Conservation (phyloP, 2,329 filamentous ascomycete species). For the Monosporascus ibericus region DNA sequence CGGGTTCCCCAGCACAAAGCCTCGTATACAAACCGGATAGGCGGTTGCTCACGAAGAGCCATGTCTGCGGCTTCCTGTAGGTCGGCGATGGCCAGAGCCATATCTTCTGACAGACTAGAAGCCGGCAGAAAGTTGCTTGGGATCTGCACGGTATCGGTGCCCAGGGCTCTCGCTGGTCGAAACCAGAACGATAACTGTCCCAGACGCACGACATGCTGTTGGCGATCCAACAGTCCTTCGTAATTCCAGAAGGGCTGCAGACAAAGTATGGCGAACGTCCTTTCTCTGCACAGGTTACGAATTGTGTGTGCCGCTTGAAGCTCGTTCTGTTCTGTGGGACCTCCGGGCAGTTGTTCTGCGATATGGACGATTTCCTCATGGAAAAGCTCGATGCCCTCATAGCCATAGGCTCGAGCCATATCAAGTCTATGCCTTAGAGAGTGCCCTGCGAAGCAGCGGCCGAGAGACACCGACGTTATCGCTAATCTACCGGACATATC, state of each 20-base stretch:
- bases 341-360: slow-evolving; percentile 38
- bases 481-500: slow-evolving; percentile 53
- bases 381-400: slow-evolving; percentile 69
- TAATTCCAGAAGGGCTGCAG: slow-evolving; percentile 75
- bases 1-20: slow-evolving; percentile 66
- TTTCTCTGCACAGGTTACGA: slow-evolving; percentile 48
- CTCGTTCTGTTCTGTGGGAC: slow-evolving; percentile 37
- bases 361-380: slow-evolving; percentile 67
- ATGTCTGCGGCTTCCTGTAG: slow-evolving; percentile 61
- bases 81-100: slow-evolving; percentile 54
- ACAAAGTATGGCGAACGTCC: slow-evolving; percentile 54
- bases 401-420: slow-evolving; percentile 58
- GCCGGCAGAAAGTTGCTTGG: slow-evolving; percentile 63
- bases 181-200: slow-evolving; percentile 66
- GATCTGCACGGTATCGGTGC: slow-evolving; percentile 68
- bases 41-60: slow-evolving; percentile 48
- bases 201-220: slow-evolving; percentile 49
- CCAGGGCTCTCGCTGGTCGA: slow-evolving; percentile 53
- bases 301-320: slow-evolving; percentile 54
- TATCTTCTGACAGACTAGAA: slow-evolving; percentile 36
- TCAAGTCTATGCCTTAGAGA: slow-evolving; percentile 60
- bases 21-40: slow-evolving; percentile 68
- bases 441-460: slow-evolving; percentile 63
- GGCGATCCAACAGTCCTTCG: slow-evolving; percentile 63
- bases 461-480: slow-evolving; percentile 73